Conservation (phyloP, 1,139 yeast species). For the Tardiomyces blankii region DNA sequence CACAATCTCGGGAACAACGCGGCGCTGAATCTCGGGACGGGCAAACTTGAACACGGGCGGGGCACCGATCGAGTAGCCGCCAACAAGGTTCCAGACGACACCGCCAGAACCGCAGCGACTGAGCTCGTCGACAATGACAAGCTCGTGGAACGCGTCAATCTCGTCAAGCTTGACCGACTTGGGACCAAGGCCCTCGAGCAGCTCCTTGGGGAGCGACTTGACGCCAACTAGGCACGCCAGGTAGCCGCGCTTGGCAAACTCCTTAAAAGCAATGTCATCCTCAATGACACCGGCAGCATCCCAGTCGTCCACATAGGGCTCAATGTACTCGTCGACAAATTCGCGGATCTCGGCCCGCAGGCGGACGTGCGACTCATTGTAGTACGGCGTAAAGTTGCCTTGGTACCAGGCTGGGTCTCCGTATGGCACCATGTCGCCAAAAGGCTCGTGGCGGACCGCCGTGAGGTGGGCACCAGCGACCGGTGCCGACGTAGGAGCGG, state of each 20-base stretch:
- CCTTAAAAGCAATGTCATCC: conserved; percentile 19
- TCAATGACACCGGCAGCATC: conserved; percentile 29
- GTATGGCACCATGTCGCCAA: conserved; percentile 30
- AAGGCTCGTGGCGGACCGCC: conserved; percentile 8
- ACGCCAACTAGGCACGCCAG: conserved; percentile 25
- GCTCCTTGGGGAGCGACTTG: conserved; percentile 25
- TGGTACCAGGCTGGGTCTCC: conserved; percentile 34
- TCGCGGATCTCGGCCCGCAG: conserved; percentile 29
- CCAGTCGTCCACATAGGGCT: conserved; percentile 34
- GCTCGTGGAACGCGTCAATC: conserved; percentile 31
- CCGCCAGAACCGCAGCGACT: conserved; percentile 32
- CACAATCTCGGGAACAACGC: conserved; percentile 29
- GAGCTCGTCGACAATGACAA: conserved; percentile 29
- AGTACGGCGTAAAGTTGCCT: conserved; percentile 30
- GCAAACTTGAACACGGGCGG: conserved; percentile 33
- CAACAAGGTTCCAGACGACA: conserved; percentile 29
- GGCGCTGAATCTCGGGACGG: conserved; percentile 21
- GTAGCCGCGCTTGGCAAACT: conserved; percentile 26
- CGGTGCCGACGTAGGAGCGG: neutral
- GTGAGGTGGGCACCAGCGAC: neutral
- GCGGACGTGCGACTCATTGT: conserved; percentile 30
- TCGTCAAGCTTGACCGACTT: conserved; percentile 27
- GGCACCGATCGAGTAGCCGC: conserved; percentile 31
- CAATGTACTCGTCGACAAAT: conserved; percentile 29
- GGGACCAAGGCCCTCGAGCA: conserved; percentile 24